Conservation (phyloP, 2,329 filamentous ascomycete species). For the Botrytis fabae region DNA sequence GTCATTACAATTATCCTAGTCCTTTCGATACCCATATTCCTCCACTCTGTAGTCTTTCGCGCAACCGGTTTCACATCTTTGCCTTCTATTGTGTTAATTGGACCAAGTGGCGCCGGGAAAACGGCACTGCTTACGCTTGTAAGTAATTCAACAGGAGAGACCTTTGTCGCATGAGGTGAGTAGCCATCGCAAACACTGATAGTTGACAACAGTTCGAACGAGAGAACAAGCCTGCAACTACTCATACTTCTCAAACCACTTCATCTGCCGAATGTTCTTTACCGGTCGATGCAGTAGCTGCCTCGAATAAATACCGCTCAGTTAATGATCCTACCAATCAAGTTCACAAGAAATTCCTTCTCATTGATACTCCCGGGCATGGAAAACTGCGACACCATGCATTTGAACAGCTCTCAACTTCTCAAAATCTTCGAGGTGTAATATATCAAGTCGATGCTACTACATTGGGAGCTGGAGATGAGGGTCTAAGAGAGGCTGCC, state of each 20-base stretch:
- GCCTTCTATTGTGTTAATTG: conserved; percentile 77
- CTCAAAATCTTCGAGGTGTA: conserved; percentile 64
- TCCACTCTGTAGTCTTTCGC: conserved; percentile 73
- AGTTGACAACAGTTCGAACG: conserved; percentile 51
- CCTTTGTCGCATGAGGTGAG: not conserved
- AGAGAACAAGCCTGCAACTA: conserved; percentile 43
- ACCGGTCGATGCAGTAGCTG: conserved; percentile 51
- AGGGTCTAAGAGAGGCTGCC: conserved; percentile 69
- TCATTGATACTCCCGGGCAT: conserved; percentile 92
- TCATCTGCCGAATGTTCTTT: conserved; percentile 57
- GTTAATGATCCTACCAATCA: conserved; percentile 60
- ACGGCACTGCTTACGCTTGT: conserved; percentile 82
- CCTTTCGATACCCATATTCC: conserved; percentile 69
- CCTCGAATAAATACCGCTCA: conserved; percentile 64
- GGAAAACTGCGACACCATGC: conserved; percentile 82
- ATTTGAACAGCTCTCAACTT: conserved; percentile 50
- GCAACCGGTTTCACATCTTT: conserved; percentile 64
- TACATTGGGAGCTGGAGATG: conserved; percentile 56
- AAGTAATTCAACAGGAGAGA: conserved; percentile 33
- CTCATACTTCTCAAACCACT: conserved; percentile 64
- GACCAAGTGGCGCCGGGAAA: conserved; percentile 82
- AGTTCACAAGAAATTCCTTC: conserved; percentile 66
- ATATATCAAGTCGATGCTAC: conserved; percentile 90
- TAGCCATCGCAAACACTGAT: conserved; percentile 25
- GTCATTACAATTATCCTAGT: conserved; percentile 69